Base-by-base conservation (phyloP, 768 basidiomycete species). In the Arthromyces matolae region DNA sequence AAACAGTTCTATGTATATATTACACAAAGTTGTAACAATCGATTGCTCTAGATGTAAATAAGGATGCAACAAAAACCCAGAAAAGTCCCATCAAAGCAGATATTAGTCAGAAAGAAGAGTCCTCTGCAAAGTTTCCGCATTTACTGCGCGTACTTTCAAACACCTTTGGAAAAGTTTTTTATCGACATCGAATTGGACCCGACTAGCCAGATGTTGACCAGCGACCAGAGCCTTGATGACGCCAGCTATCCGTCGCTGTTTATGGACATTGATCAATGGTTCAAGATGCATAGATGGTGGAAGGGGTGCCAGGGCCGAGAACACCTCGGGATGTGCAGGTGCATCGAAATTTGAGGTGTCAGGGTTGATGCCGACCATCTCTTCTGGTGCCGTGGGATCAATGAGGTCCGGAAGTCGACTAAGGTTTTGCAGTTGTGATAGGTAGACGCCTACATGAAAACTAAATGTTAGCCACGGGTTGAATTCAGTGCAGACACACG, bases 211-310 rank as follows among this genome's bases (percentile, higher is more conserved):
- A 57, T 92, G 90, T 60, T 92, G 90, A 2, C 88, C 87, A 8
- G 84, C 81, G 7, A 92, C 87, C 45, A 92, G 68, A 6, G 79
- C 76, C 63, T 90, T 89, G 69, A 92, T 87, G 33, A 89, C 83
- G 13, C 77, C 78, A 8, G 90, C 88, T 43, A 89, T 86, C 55
- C 84, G 68, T 28, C 90, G 80, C 61, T 93, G 90, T 65, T 93
- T 92, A 65, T 92, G 88, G 5, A 93, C 84, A 60, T 91, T 93
- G 68, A 93, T 89, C 49, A 93, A 66, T 3, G 90, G 89, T 57
- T 92, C 89, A 23, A 93, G 77, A 51, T 84, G 80, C 73, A 91
- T 88, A n/a, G 79, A 77, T 1, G 80, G 60, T 0, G 89, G 90
- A 4, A 92, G 78, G 7, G 84, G 77, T 3, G 81, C 75, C 5